phyloP scores from a whole-genome alignment of 78 protist species.

The Dictyostelium purpureum region DNA sequence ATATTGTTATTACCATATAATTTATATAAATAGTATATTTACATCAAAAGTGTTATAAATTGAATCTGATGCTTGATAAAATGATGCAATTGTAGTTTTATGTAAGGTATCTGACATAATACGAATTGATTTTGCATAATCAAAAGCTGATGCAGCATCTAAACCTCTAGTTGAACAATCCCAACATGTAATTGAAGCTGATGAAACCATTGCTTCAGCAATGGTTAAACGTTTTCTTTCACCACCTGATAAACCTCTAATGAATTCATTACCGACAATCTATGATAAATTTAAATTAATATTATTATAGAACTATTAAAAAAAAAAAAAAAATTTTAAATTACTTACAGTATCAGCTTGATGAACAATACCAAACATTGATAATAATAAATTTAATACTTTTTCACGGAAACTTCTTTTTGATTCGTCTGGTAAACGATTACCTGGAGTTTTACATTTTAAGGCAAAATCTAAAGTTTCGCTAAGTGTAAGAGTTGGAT shows the following conservation, averaged over 20 bases:
- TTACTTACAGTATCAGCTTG: constrained; percentile 63
- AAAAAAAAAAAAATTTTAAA: neutral
- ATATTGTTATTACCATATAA: neutral
- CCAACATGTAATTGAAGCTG: constrained; percentile 74
- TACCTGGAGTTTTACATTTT: constrained; percentile 62
- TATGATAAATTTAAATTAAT: too few relatives aligned
- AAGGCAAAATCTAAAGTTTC: constrained; percentile 71
- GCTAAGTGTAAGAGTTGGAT: constrained; percentile 59
- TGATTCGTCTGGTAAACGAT: constrained; percentile 29
- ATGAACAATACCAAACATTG: constrained; percentile 75
- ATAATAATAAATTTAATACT: constrained; percentile 17
- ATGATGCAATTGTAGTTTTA: constrained; percentile 70
- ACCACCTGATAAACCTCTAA: constrained; percentile 81
- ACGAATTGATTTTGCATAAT: constrained; percentile 76
- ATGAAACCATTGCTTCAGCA: constrained; percentile 79
- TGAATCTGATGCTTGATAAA: constrained; percentile 74
- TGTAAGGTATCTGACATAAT: constrained; percentile 73
- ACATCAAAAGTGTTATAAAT: constrained; percentile 52
- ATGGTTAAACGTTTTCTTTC: constrained; percentile 74
- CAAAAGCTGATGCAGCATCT: constrained; percentile 81
- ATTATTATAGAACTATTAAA: neutral
- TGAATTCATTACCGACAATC: constrained; percentile 80
- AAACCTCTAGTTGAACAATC: constrained; percentile 84
- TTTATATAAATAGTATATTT: neutral
- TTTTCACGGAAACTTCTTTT: constrained; percentile 50